phyloP scores from a whole-genome alignment of 495 filamentous ascomycete species.

The Acidomyces sp. region DNA sequence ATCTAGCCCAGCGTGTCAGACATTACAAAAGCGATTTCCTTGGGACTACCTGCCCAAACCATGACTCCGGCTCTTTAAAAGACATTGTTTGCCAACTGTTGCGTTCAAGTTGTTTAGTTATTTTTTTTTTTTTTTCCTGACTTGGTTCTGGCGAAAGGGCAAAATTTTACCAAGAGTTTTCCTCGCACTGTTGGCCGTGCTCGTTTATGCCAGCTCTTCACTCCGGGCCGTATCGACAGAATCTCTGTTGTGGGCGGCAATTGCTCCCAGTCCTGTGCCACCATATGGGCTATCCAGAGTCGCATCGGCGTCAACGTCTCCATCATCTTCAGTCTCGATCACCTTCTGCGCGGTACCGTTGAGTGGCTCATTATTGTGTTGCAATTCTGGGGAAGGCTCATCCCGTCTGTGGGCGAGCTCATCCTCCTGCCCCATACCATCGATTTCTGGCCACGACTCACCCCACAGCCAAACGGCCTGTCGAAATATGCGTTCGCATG shows the following conservation, averaged over 20 bases:
- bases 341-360: not conserved
- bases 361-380: not conserved
- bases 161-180: too few species aligned
- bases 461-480: constrained; percentile 30
- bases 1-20: too few species aligned
- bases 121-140: too few species aligned
- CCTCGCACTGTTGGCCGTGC: too few species aligned
- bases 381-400: not conserved
- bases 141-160: too few species aligned
- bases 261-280: constrained; percentile 10
- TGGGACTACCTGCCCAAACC: too few species aligned
- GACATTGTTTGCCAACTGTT: too few species aligned
- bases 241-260: constrained; percentile 11
- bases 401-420: constrained; percentile 8
- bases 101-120: too few species aligned
- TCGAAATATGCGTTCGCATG: constrained; percentile 28
- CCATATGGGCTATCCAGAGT: constrained; percentile 11
- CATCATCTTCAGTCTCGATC: constrained; percentile 15
- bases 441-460: constrained; percentile 32
- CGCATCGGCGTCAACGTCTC: constrained; percentile 9
- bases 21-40: too few species aligned
- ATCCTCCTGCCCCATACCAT: constrained; percentile 32
- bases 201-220: too few species aligned
- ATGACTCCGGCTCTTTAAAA: too few species aligned
- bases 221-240: too few species aligned